phyloP scores from a whole-genome alignment of 192 early-diverging fungal species.

The Coemansia sp. region DNA sequence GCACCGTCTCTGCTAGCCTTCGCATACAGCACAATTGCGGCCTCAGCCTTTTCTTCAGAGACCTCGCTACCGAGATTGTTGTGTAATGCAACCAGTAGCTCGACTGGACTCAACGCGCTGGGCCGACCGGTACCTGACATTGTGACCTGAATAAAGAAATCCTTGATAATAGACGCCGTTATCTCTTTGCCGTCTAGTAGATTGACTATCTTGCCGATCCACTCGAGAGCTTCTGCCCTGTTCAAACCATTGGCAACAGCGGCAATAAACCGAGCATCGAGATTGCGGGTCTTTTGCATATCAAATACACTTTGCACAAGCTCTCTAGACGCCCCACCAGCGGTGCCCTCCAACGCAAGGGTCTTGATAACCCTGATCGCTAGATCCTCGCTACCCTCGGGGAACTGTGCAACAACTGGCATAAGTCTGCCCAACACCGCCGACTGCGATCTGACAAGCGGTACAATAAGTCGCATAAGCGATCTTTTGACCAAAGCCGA shows the following conservation, averaged over 20 bases:
- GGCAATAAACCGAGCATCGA: constrained; percentile 32
- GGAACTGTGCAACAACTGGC: constrained; percentile 31
- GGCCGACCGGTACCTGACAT: constrained; percentile 26
- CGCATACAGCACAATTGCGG: constrained; percentile 20
- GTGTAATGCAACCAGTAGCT: constrained; percentile 44
- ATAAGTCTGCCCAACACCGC: constrained; percentile 22
- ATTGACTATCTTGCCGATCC: constrained; percentile 16
- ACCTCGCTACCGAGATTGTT: constrained; percentile 1
- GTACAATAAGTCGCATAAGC: constrained; percentile 27
- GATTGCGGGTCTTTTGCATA: constrained; percentile 24
- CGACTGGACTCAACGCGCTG: constrained; percentile 45
- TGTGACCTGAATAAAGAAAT: constrained; percentile 31
- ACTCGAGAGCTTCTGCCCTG: constrained; percentile 11
- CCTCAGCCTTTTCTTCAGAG: constrained; percentile 7
- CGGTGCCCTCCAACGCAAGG: constrained; percentile 17
- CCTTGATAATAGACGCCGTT: constrained; percentile 13
- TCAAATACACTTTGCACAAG: constrained; percentile 30
- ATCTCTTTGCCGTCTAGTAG: constrained; percentile 21
- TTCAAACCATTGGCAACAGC: constrained; percentile 28
- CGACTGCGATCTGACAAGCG: constrained; percentile 33
- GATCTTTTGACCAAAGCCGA: constrained; percentile 15
- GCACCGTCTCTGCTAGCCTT: constrained; percentile 20
- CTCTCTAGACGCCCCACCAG: constrained; percentile 22
- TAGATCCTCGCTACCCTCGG: constrained; percentile 28
- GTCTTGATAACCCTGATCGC: constrained; percentile 28